Evolutionary conservation across 495 filamentous ascomycete genomes (phyloP), one percentile per base, ranked within the genome.

Genomic region (Darksidea phi): DNA sequence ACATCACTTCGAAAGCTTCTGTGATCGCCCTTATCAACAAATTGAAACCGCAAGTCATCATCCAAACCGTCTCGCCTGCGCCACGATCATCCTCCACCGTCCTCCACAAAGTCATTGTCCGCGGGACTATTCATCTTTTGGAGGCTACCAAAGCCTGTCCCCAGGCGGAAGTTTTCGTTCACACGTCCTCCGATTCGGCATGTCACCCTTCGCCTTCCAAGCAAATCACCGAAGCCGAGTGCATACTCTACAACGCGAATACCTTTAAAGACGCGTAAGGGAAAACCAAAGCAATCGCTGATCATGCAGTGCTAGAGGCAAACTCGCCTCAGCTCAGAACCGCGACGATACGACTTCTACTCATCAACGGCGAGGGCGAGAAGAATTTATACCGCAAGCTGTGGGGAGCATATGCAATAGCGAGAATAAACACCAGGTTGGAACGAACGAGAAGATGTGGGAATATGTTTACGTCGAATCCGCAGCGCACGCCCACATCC

Each of bases 311-410:
- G 4, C 69, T 64, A 8, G 52, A 24, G 2, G 69, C 70, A 17
- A 71, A 71, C 48, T 24, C 34, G 12, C 13, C 49, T 2, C 48
- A 52, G 18, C 41, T 72, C n/a, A 32, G 20, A 12, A 73, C 70
- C 6, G 70, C 62, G 11, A 41, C 48, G 17, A 34, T 73, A 11
- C 69, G 71, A 0, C 20, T 70, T 13, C 67, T 67, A 41, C 32
- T 24, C n/a, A 25, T 70, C 41, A 70, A 72, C 51, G 70, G 71
- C 41, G 71, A 73, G 52, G 10, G 53, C 54, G 70, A 73, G 38
- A 61, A 37, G 20, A 45, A 61, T n/a, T 48, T 28, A 55, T 67
- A 5, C 61, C 55, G 10, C 23, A 54, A n/a, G 8, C 64, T 2
- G 37, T 72, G 0, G 24, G 36, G 6, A 66, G 28, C 42, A 43